phyloP scores from a whole-genome alignment of 108 stramenopile species.

The Stephanodiscus triporus region DNA sequence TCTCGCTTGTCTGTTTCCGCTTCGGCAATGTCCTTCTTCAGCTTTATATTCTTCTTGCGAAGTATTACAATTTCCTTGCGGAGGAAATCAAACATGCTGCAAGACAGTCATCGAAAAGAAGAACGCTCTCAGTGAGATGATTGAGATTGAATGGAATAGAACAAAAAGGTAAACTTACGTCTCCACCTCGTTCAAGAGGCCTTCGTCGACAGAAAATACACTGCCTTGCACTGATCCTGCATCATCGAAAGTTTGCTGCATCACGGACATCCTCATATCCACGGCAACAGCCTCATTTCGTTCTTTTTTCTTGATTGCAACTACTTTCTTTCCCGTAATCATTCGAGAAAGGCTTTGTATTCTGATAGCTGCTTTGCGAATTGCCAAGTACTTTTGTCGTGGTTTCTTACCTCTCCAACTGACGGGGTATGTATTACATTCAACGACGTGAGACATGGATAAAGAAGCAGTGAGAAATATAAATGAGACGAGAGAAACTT shows the following conservation, averaged over 20 bases:
- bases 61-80: constrained; percentile 57
- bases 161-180: constrained; percentile 13
- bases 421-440: neutral
- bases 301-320: constrained; percentile 34
- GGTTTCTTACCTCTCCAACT: constrained; percentile 51
- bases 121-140: neutral
- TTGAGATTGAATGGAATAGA: neutral
- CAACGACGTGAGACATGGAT: neutral
- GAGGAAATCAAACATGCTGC: constrained; percentile 58
- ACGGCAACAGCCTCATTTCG: constrained; percentile 29
- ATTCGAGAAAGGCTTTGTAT: constrained; percentile 38
- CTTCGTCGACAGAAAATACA: constrained; percentile 53
- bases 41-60: constrained; percentile 49
- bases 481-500: neutral
- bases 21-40: constrained; percentile 46
- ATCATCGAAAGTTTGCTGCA: constrained; percentile 54
- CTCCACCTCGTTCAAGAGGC: constrained; percentile 56
- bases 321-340: constrained; percentile 24
- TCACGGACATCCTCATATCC: constrained; percentile 44
- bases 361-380: constrained; percentile 20
- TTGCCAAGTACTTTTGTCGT: constrained; percentile 14
- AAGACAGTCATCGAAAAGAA: constrained; percentile 2
- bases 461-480: neutral
- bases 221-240: constrained; percentile 44
- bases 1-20: constrained; percentile 57